A percentile compares a stretch with the other conserved stretches of the same genome.
phyloP scores from a whole-genome alignment of 208 protist genomes.

The Crithidia fasciculata region DNA sequence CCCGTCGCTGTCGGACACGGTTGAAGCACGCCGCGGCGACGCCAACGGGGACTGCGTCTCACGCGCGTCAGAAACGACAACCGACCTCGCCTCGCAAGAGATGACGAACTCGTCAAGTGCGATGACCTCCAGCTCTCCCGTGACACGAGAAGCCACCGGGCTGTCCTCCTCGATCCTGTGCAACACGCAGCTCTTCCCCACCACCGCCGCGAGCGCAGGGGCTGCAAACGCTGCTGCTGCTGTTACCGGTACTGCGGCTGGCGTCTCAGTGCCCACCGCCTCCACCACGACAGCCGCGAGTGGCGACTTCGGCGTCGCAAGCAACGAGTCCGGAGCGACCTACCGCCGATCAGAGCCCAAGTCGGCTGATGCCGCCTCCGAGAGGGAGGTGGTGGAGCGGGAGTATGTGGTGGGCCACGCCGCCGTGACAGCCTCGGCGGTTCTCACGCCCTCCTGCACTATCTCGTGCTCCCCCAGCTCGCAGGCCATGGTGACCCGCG shows the following conservation, averaged over 20 bases:
- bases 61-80: neutral
- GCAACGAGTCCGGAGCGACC: neutral
- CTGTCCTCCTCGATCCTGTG: neutral
- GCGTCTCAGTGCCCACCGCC: neutral
- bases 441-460: conserved; percentile 17
- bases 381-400: neutral
- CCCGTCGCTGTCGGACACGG: neutral
- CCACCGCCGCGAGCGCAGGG: neutral
- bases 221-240: neutral
- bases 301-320: neutral
- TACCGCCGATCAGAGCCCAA: neutral
- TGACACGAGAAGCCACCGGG: neutral
- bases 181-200: neutral
- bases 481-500: conserved; percentile 21
- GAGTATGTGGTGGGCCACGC: neutral
- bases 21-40: neutral
- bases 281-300: neutral
- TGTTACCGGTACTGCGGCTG: neutral
- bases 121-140: neutral
- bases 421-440: neutral
- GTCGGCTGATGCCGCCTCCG: neutral
- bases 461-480: conserved; percentile 27
- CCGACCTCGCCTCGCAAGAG: neutral
- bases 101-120: neutral
- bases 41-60: neutral